Conservation (phyloP, 768 basidiomycete genomes). For the Auriscalpium vulgare region DNA sequence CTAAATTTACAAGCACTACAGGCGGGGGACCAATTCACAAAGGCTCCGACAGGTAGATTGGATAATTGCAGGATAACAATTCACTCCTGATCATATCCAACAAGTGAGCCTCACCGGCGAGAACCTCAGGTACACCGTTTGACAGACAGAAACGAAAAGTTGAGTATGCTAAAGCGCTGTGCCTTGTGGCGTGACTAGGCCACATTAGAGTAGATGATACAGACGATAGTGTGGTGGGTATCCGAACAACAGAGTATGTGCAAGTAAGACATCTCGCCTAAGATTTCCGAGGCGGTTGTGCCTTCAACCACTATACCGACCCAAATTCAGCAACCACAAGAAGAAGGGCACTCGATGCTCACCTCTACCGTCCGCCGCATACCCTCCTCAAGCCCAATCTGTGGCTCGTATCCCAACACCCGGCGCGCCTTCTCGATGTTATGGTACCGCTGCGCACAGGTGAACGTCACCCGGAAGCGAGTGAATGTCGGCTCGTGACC, state of each 20-base stretch:
- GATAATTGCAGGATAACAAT: too few relatives aligned
- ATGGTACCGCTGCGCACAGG: slow-evolving; percentile 75
- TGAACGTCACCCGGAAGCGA: slow-evolving; percentile 72
- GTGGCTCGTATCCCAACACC: slow-evolving; percentile 88
- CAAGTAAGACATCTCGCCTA: neutral
- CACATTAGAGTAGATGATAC: too few relatives aligned
- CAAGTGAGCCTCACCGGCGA: too few relatives aligned
- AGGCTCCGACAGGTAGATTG: too few relatives aligned
- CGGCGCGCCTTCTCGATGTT: slow-evolving; percentile 92
- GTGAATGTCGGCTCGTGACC: slow-evolving; percentile 86
- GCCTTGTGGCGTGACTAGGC: too few relatives aligned
- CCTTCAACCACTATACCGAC: slow-evolving; percentile 13
- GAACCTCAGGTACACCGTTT: too few relatives aligned
- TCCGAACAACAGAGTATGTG: neutral
- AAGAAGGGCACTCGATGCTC: slow-evolving; percentile 20
- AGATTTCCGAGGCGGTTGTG: neutral
- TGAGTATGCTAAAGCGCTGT: too few relatives aligned
- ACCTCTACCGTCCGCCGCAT: slow-evolving; percentile 72
- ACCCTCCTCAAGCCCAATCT: slow-evolving; percentile 85
- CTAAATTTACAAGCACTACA: too few relatives aligned
- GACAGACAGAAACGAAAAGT: too few relatives aligned
- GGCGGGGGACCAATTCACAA: too few relatives aligned
- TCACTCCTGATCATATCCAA: too few relatives aligned
- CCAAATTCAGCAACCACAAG: neutral
- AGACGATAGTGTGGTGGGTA: neutral